These are phyloP conservation scores for Nemania sp. DNA, from an alignment of 2,329 filamentous ascomycete genomes.

Conservation along the genomic window DNA sequence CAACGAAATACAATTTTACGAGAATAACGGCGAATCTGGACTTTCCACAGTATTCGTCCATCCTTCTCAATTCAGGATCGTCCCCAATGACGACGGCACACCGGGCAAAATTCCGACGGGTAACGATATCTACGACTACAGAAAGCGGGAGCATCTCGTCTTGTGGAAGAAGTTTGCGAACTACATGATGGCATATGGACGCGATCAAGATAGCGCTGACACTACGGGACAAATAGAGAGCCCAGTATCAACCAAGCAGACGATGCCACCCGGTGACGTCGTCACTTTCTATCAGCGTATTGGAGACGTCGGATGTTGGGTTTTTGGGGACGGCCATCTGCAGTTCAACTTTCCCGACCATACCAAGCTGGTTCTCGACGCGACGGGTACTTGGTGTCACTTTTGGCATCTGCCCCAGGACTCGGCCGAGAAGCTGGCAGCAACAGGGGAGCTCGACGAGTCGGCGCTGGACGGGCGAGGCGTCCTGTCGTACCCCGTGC, in stretches of 20 bases:
- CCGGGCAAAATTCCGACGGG: slow-evolving; percentile 65
- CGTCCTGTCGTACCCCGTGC: slow-evolving; percentile 71
- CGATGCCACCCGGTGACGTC: slow-evolving; percentile 58
- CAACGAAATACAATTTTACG: slow-evolving; percentile 72
- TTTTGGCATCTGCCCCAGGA: slow-evolving; percentile 77
- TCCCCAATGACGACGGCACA: slow-evolving; percentile 61
- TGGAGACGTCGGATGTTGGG: slow-evolving; percentile 81
- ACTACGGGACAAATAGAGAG: slow-evolving; percentile 48
- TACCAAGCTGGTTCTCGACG: slow-evolving; percentile 79
- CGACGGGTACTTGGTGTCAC: slow-evolving; percentile 74
- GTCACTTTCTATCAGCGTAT: slow-evolving; percentile 83
- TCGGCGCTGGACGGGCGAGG: slow-evolving; percentile 73
- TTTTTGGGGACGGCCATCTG: slow-evolving; percentile 78
- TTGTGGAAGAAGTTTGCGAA: slow-evolving; percentile 76
- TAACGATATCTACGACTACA: slow-evolving; percentile 66
- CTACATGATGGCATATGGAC: slow-evolving; percentile 74
- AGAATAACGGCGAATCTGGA: slow-evolving; percentile 69
- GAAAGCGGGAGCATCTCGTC: slow-evolving; percentile 68
- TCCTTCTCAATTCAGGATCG: slow-evolving; percentile 63
- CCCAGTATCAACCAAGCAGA: slow-evolving; percentile 46
- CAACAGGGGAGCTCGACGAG: slow-evolving; percentile 69
- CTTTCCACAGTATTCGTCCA: slow-evolving; percentile 67
- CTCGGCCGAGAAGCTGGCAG: slow-evolving; percentile 67
- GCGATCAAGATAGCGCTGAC: slow-evolving; percentile 66
- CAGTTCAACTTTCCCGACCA: slow-evolving; percentile 91